phyloP scores from a whole-genome alignment of 1,139 yeast genomes.

The Candida sojae region DNA sequence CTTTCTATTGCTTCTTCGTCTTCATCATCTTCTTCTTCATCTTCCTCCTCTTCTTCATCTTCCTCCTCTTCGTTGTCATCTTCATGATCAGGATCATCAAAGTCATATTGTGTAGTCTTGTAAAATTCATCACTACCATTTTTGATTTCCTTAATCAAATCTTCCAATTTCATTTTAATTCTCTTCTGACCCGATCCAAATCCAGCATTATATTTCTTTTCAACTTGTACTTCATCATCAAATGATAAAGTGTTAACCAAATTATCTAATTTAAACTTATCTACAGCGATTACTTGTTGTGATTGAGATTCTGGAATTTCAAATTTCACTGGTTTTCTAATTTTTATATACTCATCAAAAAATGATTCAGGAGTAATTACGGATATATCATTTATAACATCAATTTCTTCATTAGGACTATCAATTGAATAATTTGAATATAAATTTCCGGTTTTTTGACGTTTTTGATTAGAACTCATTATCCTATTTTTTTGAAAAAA shows the following conservation, averaged over 20 bases:
- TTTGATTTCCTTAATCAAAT: conserved; percentile 43
- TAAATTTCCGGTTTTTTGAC: conserved; percentile 4
- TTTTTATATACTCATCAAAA: conserved; percentile 27
- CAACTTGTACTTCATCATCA: conserved; percentile 50
- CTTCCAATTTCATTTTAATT: conserved; percentile 46
- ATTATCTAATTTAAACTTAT: conserved; percentile 32
- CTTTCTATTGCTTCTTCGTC: conserved; percentile 14
- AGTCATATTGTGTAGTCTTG: conserved; percentile 69
- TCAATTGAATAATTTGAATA: conserved; percentile 1
- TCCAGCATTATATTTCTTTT: conserved; percentile 56
- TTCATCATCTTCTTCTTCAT: conserved; percentile 14
- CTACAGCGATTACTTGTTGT: conserved; percentile 16
- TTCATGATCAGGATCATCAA: conserved; percentile 19
- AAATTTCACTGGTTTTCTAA: conserved; percentile 42
- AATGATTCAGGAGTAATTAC: conserved; percentile 17
- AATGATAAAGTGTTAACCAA: conserved; percentile 35
- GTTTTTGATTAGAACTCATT: background rate
- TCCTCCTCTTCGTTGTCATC: conserved; percentile 19
- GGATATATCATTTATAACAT: background rate
- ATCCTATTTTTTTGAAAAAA: background rate
- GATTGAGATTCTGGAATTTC: conserved; percentile 25
- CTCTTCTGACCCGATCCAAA: conserved; percentile 65
- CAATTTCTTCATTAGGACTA: background rate
- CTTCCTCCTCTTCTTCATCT: conserved; percentile 17
- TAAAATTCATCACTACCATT: conserved; percentile 46